Percentiles rank a stretch among this genome's conserved stretches.
These are phyloP conservation scores for Candida hungchunana DNA, from an alignment of 805 yeast genomes.

Conservation along the genomic window DNA sequence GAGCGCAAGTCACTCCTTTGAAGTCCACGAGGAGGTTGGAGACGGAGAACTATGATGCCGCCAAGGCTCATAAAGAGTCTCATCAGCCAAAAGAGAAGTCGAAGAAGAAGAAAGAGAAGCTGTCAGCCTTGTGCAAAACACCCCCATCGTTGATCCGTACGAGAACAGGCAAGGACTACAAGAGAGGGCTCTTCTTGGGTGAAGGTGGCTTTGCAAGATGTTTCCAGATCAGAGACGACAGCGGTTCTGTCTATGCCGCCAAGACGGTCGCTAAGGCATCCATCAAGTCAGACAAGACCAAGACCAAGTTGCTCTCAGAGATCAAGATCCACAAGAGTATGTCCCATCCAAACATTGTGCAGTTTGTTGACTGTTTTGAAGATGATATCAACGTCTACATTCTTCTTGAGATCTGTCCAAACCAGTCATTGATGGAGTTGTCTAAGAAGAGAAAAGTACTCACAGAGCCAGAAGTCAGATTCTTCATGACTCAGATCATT, in stretches of 20 bases:
- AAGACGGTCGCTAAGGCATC: conserved; percentile 97
- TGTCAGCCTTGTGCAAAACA: conserved; percentile 88
- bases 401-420: conserved; percentile 89
- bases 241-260: conserved; percentile 88
- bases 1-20: conserved; percentile 28
- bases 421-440: conserved; percentile 91
- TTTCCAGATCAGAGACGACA: conserved; percentile 90
- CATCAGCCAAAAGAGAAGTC: conserved; percentile 30
- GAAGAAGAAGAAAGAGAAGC: conserved; percentile 81
- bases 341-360: conserved; percentile 85
- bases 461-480: conserved; percentile 88
- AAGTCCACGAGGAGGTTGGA: conserved; percentile 27
- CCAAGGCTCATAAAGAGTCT: conserved; percentile 14
- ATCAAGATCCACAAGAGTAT: conserved; percentile 91
- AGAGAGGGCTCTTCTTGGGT: conserved; percentile 86
- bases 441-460: conserved; percentile 79
- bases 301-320: conserved; percentile 78
- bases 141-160: conserved; percentile 93
- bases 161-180: conserved; percentile 81
- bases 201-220: conserved; percentile 99
- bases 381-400: conserved; percentile 94
- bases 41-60: conserved; percentile 12
- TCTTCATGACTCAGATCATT: conserved; percentile 83
- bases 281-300: conserved; percentile 84
- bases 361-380: conserved; percentile 94